Evolutionary conservation across 2,329 filamentous ascomycete species (phyloP).

Genomic region (Pleoardoris graminearum): DNA sequence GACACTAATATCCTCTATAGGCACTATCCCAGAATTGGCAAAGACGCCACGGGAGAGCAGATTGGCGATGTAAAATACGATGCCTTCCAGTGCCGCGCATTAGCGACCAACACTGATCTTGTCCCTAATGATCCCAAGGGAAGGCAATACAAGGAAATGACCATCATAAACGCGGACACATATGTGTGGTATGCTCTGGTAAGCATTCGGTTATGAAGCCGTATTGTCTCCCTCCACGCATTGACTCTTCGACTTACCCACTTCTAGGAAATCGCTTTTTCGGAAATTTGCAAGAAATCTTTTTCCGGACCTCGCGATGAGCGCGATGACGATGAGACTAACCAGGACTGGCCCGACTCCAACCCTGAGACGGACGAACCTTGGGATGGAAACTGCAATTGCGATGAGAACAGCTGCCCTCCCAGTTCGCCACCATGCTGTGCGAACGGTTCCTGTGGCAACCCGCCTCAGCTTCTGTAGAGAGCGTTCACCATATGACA

Average conservation of each 20-base stretch:
- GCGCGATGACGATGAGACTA: slow-evolving; percentile 4
- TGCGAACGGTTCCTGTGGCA: too few relatives aligned
- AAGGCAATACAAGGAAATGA: background rate
- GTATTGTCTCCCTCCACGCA: too few relatives aligned
- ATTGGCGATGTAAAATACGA: slow-evolving; percentile 6
- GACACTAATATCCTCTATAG: too few relatives aligned
- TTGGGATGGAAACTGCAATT: slow-evolving; percentile 1
- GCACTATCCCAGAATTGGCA: slow-evolving; percentile 6
- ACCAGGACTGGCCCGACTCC: slow-evolving; percentile 3
- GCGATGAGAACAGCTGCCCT: too few relatives aligned
- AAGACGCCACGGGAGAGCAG: background rate
- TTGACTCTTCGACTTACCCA: too few relatives aligned
- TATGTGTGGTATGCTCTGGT: slow-evolving; percentile 10
- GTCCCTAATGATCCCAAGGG: too few relatives aligned
- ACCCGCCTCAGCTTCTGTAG: too few relatives aligned
- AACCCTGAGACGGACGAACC: slow-evolving; percentile 6
- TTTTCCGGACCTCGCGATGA: slow-evolving; percentile 5
- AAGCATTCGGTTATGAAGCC: background rate
- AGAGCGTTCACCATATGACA: too few relatives aligned
- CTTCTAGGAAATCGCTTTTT: slow-evolving; percentile 6
- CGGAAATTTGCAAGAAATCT: background rate
- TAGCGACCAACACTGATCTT: slow-evolving; percentile 1
- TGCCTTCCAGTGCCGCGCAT: slow-evolving; percentile 5
- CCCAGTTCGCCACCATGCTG: too few relatives aligned
- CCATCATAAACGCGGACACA: slow-evolving; percentile 5